Evolutionary conservation across 352 stramenopile genomes (phyloP).

Genomic region (Phytophthora tentaculata): DNA sequence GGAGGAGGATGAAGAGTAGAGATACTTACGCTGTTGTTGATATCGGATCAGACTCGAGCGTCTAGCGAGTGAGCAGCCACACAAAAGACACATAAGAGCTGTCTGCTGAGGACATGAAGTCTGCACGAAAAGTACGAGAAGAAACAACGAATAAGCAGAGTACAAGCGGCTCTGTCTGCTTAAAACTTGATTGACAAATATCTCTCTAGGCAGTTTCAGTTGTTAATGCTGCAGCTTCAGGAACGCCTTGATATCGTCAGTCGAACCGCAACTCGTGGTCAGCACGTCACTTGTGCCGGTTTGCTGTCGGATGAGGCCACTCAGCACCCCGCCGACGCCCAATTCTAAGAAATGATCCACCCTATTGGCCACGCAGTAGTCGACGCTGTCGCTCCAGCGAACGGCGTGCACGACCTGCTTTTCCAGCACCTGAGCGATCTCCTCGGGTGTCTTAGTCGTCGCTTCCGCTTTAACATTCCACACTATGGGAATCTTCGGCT

Average conservation of each 20-base stretch:
- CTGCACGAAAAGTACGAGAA: conserved; percentile 7
- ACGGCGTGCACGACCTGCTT: conserved; percentile 74
- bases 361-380: conserved; percentile 61
- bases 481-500: conserved; percentile 67
- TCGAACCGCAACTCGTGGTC: conserved; percentile 60
- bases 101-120: not conserved
- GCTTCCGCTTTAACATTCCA: conserved; percentile 79
- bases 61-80: not conserved
- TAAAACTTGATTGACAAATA: conserved; percentile 7
- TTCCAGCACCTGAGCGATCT: conserved; percentile 56
- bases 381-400: conserved; percentile 83
- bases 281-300: conserved; percentile 24
- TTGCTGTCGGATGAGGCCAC: conserved; percentile 82
- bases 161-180: not conserved
- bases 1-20: conserved; percentile 34
- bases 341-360: conserved; percentile 72
- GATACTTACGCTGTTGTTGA: conserved; percentile 24
- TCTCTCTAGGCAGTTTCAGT: no score
- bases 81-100: not conserved
- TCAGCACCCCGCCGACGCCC: conserved; percentile 72
- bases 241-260: conserved; percentile 61
- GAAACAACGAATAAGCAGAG: conserved; percentile 20
- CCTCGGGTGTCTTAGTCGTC: conserved; percentile 42
- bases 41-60: conserved; percentile 14
- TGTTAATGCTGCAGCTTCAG: conserved; percentile 31